These are phyloP conservation scores for Pseudogymnoascus sp. DNA, from an alignment of 2,329 filamentous ascomycete genomes.

Conservation along the genomic window DNA sequence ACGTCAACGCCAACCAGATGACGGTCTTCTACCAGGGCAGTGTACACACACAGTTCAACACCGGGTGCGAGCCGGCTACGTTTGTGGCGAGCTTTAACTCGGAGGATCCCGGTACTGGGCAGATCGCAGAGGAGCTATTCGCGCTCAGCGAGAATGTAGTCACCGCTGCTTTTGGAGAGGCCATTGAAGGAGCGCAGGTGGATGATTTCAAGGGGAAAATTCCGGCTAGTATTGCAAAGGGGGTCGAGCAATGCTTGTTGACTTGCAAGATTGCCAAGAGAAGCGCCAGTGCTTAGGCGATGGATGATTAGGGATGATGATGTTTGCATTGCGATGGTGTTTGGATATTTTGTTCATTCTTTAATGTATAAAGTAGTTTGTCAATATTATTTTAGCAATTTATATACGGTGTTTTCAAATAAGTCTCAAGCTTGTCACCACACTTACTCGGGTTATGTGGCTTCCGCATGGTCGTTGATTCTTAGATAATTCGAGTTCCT, in stretches of 20 bases:
- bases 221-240: constrained; percentile 43
- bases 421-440: background rate
- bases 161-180: constrained; percentile 39
- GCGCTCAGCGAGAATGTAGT: constrained; percentile 39
- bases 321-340: background rate
- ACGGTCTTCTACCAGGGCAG: constrained; percentile 48
- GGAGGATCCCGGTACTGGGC: constrained; percentile 46
- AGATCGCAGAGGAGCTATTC: constrained; percentile 44
- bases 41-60: constrained; percentile 50
- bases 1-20: constrained; percentile 39
- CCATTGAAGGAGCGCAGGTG: constrained; percentile 39
- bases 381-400: background rate
- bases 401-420: background rate
- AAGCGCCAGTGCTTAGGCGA: background rate
- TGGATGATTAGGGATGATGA: background rate
- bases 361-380: background rate
- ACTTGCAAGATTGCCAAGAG: constrained; percentile 39
- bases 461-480: background rate
- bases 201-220: constrained; percentile 37
- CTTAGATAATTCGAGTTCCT: background rate
- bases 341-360: background rate
- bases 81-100: constrained; percentile 43
- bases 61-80: constrained; percentile 41
- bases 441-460: background rate
- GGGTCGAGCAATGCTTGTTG: constrained; percentile 45